These are phyloP conservation scores for Periconia digitata DNA, from an alignment of 2,329 filamentous ascomycete genomes.

Conservation along the genomic window DNA sequence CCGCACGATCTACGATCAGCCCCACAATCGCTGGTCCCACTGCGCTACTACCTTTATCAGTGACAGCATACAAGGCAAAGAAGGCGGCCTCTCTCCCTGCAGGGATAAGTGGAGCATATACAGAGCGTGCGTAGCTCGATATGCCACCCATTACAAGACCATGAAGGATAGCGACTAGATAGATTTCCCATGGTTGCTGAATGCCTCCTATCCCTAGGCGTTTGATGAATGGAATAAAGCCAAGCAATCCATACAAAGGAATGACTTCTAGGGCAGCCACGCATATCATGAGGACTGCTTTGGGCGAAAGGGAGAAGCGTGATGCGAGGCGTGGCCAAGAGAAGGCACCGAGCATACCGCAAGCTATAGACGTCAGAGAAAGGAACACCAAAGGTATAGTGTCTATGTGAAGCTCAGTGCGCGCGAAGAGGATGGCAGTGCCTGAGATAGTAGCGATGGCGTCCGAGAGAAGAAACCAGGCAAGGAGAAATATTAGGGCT, in stretches of 20 bases:
- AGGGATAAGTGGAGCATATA: conserved; percentile 88
- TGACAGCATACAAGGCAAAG: conserved; percentile 91
- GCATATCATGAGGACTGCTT: conserved; percentile 82
- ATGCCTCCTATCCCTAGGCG: conserved; percentile 74
- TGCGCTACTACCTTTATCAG: conserved; percentile 88
- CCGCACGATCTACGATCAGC: conserved; percentile 71
- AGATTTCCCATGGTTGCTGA: conserved; percentile 91
- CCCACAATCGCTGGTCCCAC: conserved; percentile 91
- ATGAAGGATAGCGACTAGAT: conserved; percentile 80
- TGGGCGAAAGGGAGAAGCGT: conserved; percentile 66
- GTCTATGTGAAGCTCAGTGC: conserved; percentile 85
- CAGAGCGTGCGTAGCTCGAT: conserved; percentile 82
- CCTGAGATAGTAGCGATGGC: conserved; percentile 90
- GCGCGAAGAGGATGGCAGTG: conserved; percentile 91
- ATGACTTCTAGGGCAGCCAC: conserved; percentile 86
- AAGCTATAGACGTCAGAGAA: conserved; percentile 83
- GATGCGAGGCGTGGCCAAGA: conserved; percentile 79
- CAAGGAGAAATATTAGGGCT: conserved; percentile 73
- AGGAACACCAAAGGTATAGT: conserved; percentile 84
- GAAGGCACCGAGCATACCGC: conserved; percentile 84
- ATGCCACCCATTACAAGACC: conserved; percentile 87
- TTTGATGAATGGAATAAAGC: conserved; percentile 76
- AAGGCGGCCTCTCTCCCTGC: conserved; percentile 91
- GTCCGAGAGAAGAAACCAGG: conserved; percentile 92
- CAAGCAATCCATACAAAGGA: conserved; percentile 81